Percentiles rank a stretch among this genome's conserved stretches.
Conservation (phyloP, 129 eudicot genomes). For the Flaveria bidentis region DNA sequence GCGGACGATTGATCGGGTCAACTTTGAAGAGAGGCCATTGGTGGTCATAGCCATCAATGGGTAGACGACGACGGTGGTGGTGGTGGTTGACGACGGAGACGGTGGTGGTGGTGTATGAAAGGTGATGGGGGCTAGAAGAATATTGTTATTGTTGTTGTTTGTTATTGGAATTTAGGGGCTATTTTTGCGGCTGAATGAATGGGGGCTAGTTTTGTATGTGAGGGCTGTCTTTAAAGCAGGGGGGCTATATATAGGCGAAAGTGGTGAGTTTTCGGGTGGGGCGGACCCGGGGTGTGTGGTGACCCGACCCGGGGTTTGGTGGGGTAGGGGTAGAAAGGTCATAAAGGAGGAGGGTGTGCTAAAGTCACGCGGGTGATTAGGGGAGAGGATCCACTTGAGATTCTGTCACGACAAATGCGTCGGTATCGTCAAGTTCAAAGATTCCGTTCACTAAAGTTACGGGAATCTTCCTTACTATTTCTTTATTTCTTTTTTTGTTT, state of each 20-base stretch:
- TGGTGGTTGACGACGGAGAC: no score
- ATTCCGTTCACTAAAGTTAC: conserved; percentile 28
- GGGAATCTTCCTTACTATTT: background rate
- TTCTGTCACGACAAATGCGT: conserved; percentile 20
- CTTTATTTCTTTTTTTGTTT: no score
- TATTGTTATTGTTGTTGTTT: no score
- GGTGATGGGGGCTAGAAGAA: background rate
- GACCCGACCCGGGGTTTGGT: background rate
- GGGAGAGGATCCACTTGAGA: conserved; percentile 28
- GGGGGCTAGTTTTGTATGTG: conserved; percentile 24
- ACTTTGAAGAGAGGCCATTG: conserved; percentile 39
- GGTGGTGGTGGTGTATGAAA: background rate
- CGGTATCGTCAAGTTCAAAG: conserved; percentile 28
- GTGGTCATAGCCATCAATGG: conserved; percentile 48
- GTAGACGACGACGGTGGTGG: background rate
- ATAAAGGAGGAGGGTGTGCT: background rate
- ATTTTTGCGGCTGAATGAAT: conserved; percentile 15
- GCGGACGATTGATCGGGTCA: conserved; percentile 30
- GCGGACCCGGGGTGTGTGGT: conserved; percentile 8
- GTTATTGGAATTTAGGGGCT: conserved; percentile 5
- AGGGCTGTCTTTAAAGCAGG: conserved; percentile 27
- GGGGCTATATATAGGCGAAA: conserved; percentile 29
- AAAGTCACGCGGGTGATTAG: conserved; percentile 35
- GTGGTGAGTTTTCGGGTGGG: background rate
- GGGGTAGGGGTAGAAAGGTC: conserved; percentile 25